Evolutionary conservation across 2,329 filamentous ascomycete genomes (phyloP).

Genomic region (Orbilia oligospora): DNA sequence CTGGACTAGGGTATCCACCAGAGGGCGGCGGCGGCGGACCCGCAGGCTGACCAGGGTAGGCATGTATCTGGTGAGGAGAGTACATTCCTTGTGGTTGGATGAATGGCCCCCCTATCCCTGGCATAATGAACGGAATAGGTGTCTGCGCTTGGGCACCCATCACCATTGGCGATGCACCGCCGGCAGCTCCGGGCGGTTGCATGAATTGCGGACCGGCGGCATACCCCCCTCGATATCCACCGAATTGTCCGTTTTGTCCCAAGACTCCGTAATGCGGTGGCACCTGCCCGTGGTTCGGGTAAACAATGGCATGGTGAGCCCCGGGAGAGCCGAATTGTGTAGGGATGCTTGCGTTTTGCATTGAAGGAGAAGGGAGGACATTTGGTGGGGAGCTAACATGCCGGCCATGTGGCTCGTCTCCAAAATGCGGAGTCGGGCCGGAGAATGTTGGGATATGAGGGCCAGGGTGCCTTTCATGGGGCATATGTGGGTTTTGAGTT

Average conservation of each 20-base stretch:
- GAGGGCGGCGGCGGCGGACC: constrained; percentile 74
- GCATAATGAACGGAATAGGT: constrained; percentile 63
- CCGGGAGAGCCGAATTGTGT: constrained; percentile 63
- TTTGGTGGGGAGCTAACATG: constrained; percentile 51
- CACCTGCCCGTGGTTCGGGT: constrained; percentile 62
- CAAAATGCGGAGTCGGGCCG: constrained; percentile 77
- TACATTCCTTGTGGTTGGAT: constrained; percentile 82
- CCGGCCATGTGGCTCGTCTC: constrained; percentile 71
- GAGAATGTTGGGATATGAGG: constrained; percentile 62
- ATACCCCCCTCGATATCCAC: constrained; percentile 60
- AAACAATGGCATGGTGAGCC: constrained; percentile 62
- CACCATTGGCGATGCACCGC: constrained; percentile 78
- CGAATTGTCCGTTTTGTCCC: constrained; percentile 60
- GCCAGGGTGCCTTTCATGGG: constrained; percentile 78
- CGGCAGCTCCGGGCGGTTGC: constrained; percentile 58
- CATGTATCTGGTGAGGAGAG: constrained; percentile 80
- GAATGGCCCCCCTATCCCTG: constrained; percentile 70
- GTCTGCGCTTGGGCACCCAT: constrained; percentile 75
- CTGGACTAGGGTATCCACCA: constrained; percentile 89
- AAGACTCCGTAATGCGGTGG: constrained; percentile 64
- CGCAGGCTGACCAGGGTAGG: constrained; percentile 72
- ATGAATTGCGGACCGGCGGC: constrained; percentile 51
- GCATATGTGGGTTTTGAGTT: constrained; percentile 79
- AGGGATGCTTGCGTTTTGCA: constrained; percentile 63
- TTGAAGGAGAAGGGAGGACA: constrained; percentile 63